These are phyloP conservation scores for Atkinsonella hypoxylon DNA, from an alignment of 2,329 filamentous ascomycete species.

Conservation along the genomic window DNA sequence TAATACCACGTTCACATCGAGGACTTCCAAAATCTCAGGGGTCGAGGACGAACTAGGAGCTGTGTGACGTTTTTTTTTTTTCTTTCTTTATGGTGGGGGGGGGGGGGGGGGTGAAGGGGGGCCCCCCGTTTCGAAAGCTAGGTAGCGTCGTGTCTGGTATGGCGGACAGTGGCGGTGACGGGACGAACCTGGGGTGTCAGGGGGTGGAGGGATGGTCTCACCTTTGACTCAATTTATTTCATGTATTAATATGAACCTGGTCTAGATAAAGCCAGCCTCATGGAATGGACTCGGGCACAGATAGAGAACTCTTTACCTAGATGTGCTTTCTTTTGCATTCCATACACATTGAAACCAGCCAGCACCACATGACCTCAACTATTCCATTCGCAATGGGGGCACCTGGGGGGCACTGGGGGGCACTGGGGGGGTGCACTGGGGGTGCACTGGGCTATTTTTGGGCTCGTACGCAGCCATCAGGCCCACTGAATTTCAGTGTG, in stretches of 20 bases:
- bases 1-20: slow-evolving; percentile 16
- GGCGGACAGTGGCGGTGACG: slow-evolving; percentile 1
- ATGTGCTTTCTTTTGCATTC: too few species aligned
- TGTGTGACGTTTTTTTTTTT: slow-evolving; percentile 4
- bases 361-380: too few species aligned
- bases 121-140: slow-evolving; percentile 7
- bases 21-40: slow-evolving; percentile 8
- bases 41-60: slow-evolving; percentile 10
- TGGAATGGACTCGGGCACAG: too few species aligned
- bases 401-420: too few species aligned
- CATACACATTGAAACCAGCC: too few species aligned
- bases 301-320: too few species aligned
- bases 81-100: not conserved
- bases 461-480: not conserved
- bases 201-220: not conserved
- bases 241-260: too few species aligned
- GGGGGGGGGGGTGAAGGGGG: too few species aligned
- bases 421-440: too few species aligned
- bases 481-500: not conserved
- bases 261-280: too few species aligned
- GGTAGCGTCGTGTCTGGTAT: not conserved
- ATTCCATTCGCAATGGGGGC: not conserved
- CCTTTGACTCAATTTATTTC: too few species aligned
- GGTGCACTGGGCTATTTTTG: not conserved
- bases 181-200: not conserved